Evolutionary conservation across 208 protist genomes (phyloP).

Genomic region (Acanthamoeba castellanii): DNA sequence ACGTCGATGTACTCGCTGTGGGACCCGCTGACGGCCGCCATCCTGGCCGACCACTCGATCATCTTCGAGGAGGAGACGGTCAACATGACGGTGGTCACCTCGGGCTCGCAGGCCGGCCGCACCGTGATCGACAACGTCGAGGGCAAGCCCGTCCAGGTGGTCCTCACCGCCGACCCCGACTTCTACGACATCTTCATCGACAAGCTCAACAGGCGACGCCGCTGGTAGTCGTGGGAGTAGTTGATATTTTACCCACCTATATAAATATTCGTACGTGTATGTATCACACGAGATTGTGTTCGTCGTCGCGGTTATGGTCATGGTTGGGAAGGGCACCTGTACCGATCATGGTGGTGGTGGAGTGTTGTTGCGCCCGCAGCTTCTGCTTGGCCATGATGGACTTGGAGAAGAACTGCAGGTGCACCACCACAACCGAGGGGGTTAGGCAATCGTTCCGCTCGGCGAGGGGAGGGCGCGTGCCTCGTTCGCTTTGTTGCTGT

Average conservation of each 20-base stretch:
- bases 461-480: not conserved
- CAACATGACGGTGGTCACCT: not conserved
- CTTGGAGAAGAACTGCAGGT: slow-evolving; percentile 32
- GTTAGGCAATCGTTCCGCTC: not conserved
- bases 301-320: no score
- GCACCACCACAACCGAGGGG: not conserved
- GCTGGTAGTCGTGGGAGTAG: no score
- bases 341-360: no score
- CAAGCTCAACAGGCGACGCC: not conserved
- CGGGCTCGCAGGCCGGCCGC: not conserved
- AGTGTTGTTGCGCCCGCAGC: not conserved
- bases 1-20: not conserved
- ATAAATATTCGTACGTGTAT: no score
- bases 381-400: slow-evolving; percentile 8
- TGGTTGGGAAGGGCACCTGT: no score
- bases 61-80: not conserved
- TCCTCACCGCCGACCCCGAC: not conserved
- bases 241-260: no score
- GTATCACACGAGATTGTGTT: no score
- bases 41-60: not conserved
- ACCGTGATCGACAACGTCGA: not conserved
- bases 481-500: no score
- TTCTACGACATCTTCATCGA: not conserved
- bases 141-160: not conserved
- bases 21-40: not conserved